Conservation (phyloP, 192 early-diverging fungal genomes). For the Coemansia sp. region DNA sequence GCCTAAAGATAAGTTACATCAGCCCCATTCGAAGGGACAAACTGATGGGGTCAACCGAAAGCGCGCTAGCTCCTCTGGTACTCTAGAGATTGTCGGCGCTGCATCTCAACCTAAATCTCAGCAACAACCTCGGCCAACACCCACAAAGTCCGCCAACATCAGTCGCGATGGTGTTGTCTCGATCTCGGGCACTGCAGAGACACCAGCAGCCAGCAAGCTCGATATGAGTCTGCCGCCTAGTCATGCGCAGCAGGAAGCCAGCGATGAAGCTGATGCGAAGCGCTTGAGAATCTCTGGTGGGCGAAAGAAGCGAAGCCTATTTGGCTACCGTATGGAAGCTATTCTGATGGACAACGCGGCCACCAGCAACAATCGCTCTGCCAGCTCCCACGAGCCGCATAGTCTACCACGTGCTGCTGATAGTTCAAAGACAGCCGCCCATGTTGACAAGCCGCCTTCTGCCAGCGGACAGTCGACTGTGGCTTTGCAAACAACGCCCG, state of each 20-base stretch:
- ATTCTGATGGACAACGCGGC: slow-evolving; percentile 1
- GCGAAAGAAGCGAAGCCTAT: slow-evolving; percentile 27
- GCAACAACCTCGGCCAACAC: not conserved
- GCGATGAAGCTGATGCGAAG: not conserved
- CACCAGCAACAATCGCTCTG: not conserved
- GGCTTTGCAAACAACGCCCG: not conserved
- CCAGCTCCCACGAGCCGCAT: not conserved
- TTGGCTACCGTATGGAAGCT: slow-evolving; percentile 36
- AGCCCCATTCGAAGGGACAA: not conserved
- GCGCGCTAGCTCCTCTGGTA: not conserved
- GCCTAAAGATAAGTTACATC: not conserved
- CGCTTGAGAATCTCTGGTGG: not conserved
- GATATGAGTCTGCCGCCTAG: not conserved
- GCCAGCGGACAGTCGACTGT: not conserved
- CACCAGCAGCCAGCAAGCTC: not conserved
- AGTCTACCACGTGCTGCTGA: not conserved
- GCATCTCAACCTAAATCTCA: not conserved
- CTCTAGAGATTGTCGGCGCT: slow-evolving; percentile 4
- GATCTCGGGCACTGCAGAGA: not conserved
- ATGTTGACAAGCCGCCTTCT: not conserved
- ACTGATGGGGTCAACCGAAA: not conserved
- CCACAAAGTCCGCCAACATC: not conserved
- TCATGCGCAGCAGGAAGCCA: not conserved
- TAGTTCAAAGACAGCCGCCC: not conserved
- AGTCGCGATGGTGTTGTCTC: not conserved